Evolutionary conservation across 306 rosid genomes (phyloP).

Genomic region (Glycine latifolia): DNA sequence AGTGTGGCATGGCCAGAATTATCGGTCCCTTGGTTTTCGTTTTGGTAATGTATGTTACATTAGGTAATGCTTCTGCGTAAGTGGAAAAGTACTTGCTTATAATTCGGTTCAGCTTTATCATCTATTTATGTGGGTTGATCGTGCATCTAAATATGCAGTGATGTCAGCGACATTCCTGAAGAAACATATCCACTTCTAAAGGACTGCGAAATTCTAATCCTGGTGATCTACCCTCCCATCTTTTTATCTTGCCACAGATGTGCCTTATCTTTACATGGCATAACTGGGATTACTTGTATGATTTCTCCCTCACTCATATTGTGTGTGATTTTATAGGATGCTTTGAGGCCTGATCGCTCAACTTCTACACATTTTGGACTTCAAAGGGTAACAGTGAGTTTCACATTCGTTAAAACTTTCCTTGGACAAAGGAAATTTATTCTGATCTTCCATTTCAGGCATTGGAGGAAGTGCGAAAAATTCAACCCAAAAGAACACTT

Average conservation of each 20-base stretch:
- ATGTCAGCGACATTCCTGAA: conserved; percentile 90
- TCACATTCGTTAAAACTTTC: conserved; percentile 30
- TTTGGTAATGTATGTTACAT: conserved; percentile 92
- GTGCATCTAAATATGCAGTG: conserved; percentile 59
- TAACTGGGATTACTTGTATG: neutral
- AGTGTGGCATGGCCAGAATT: conserved; percentile 91
- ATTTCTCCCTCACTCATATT: conserved; percentile 41
- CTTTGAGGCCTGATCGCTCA: conserved; percentile 84
- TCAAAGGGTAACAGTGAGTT: conserved; percentile 68
- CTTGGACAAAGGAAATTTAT: conserved; percentile 22
- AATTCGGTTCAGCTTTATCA: conserved; percentile 17
- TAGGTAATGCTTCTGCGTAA: conserved; percentile 66
- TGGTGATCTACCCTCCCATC: conserved; percentile 59
- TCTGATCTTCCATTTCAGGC: conserved; percentile 63
- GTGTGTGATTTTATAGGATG: conserved; percentile 68
- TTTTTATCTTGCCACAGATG: conserved; percentile 8
- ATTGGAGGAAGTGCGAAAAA: conserved; percentile 89
- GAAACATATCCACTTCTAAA: conserved; percentile 91
- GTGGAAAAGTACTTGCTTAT: conserved; percentile 11
- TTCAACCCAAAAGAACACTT: conserved; percentile 84
- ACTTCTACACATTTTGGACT: conserved; percentile 95
- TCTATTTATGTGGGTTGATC: conserved; percentile 44
- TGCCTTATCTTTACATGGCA: conserved; percentile 17
- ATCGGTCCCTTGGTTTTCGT: conserved; percentile 91
- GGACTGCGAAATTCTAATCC: conserved; percentile 77